Evolutionary conservation across 495 filamentous ascomycete species (phyloP).

Genomic region (Recurvomyces mirabilis): DNA sequence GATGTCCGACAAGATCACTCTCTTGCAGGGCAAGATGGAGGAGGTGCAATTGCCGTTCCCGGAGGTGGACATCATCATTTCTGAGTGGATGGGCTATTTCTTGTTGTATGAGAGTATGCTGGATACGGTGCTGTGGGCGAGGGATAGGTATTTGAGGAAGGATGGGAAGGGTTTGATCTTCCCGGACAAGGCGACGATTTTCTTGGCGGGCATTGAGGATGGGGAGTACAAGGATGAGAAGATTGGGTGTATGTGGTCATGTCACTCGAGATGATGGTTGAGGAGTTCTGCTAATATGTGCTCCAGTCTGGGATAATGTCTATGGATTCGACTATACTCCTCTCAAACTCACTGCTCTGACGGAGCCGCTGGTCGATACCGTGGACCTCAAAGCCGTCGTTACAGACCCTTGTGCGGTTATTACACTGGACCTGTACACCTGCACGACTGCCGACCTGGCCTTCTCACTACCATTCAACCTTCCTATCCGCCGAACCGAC

Average conservation of each 20-base stretch:
- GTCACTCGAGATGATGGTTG: too few species aligned
- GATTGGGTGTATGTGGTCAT: conserved; percentile 56
- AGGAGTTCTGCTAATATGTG: too few species aligned
- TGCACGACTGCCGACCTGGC: conserved; percentile 60
- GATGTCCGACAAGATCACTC: conserved; percentile 72
- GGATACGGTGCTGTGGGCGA: conserved; percentile 86
- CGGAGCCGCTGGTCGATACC: conserved; percentile 73
- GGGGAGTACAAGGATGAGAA: conserved; percentile 84
- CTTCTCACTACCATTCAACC: conserved; percentile 60
- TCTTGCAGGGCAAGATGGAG: conserved; percentile 92
- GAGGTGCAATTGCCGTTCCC: conserved; percentile 79
- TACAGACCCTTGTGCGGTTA: conserved; percentile 62
- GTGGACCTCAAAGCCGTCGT: conserved; percentile 69
- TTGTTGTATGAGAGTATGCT: conserved; percentile 98
- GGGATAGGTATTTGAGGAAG: conserved; percentile 76
- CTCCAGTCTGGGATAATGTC: conserved; percentile 89
- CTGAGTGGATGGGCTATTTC: conserved; percentile 99
- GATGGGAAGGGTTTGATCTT: conserved; percentile 67
- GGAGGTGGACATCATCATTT: conserved; percentile 96
- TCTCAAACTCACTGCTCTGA: conserved; percentile 67
- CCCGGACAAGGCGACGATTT: conserved; percentile 81
- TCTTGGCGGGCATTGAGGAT: conserved; percentile 78
- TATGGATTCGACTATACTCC: conserved; percentile 96
- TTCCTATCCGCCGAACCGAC: conserved; percentile 66
- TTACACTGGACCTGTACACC: conserved; percentile 77